Base-by-base conservation (phyloP, 2,329 filamentous ascomycete genomes). In the Pyricularia pennisetigena region DNA sequence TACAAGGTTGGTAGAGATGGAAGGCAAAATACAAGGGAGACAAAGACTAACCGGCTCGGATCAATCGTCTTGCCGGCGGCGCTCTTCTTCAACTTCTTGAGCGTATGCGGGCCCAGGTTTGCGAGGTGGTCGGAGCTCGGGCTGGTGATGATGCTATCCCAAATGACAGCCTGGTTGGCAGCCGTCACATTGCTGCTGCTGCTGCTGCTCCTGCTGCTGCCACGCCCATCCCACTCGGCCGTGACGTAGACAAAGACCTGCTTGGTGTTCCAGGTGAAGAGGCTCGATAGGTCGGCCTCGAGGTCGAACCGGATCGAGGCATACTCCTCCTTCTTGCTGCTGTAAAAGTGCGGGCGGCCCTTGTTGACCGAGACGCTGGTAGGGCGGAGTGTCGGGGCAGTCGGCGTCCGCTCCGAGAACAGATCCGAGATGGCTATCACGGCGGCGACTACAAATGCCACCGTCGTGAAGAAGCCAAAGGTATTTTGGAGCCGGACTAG, bases 201-300 rank as follows among this genome's bases (percentile, higher is more conserved):
- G 66, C 76, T 69, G n/a, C 30, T 68, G 24, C 24, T 49, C 7
- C 49, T 16, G 6, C 26, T 20, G 20, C 16, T 20, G n/a, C 20
- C 16, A 9, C 28, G 9, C 30, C 16, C 66, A 29, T 83, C 82
- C 88, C 88, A 90, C 74, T 88, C 89, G 68, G 94, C 94, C 68
- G 93, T 94, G 69, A 99, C 89, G 82, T 97, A 99, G 78, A 97
- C 89, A 81, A 98, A 99, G 75, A 99, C 82, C 81, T 98, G 92
- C 80, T 99, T 99, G 24, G 96, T 99, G 84, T 99, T 99, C 95
- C 94, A 99, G 76, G 92, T 97, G 86, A 98, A 98, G 74, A 99
- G 91, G 62, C 90, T 90, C 70, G 88, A 90, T 70, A 99, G 86
- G 81, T 99, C 94, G 67, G 94, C 91, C 75, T 97, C 91, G 69